Conservation (phyloP, 2,329 filamentous ascomycete species). For the Aspergillus sp. region DNA sequence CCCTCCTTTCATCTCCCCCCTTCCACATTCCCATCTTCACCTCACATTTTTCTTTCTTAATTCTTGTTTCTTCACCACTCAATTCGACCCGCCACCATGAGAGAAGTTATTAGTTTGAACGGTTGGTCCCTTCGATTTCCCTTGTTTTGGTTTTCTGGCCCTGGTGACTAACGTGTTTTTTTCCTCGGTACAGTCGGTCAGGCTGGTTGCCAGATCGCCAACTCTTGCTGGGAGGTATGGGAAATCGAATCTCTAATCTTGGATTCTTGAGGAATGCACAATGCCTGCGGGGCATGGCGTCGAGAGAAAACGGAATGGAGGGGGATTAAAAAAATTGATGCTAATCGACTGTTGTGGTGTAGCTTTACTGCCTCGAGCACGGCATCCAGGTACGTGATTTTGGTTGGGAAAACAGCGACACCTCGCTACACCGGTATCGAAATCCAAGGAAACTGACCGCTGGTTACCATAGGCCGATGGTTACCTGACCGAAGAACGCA, state of each 20-base stretch:
- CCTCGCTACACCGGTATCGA: background rate
- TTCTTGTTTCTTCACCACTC: conserved; percentile 16
- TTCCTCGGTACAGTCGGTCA: conserved; percentile 75
- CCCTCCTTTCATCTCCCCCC: conserved; percentile 29
- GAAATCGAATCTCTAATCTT: background rate
- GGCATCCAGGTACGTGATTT: conserved; percentile 82
- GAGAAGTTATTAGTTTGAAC: conserved; percentile 99
- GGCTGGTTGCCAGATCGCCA: conserved; percentile 99
- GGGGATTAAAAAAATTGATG: conserved; percentile 9
- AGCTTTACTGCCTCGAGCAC: conserved; percentile 99
- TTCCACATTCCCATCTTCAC: conserved; percentile 20
- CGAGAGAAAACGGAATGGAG: conserved; percentile 4
- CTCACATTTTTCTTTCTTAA: conserved; percentile 23
- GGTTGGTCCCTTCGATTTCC: conserved; percentile 58
- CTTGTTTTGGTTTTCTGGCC: conserved; percentile 8
- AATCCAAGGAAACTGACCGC: conserved; percentile 1
- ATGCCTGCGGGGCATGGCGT: background rate
- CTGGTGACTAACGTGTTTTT: conserved; percentile 24
- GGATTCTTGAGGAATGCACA: background rate
- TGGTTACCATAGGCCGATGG: conserved; percentile 77
- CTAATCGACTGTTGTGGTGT: conserved; percentile 38
- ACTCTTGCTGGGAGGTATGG: conserved; percentile 98
- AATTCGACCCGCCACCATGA: conserved; percentile 66
- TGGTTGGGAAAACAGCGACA: conserved; percentile 6
- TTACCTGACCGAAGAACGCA: conserved; percentile 97